These are phyloP conservation scores for Margaritispora aquatica DNA, from an alignment of 495 filamentous ascomycete genomes.

Conservation along the genomic window DNA sequence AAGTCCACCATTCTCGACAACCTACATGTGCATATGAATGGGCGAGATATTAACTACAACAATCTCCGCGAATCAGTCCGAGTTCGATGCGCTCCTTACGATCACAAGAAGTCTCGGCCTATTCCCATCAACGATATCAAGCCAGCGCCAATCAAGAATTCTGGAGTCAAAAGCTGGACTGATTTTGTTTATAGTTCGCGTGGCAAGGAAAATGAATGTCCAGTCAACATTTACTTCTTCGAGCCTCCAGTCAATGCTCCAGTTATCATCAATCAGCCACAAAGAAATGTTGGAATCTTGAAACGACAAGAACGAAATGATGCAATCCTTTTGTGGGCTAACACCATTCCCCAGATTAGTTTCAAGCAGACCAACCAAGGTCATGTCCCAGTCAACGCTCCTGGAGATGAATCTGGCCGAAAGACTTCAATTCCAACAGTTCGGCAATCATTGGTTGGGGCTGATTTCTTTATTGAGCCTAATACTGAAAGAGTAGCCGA, in stretches of 20 bases:
- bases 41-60: background rate
- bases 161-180: constrained; percentile 1
- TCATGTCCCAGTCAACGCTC: no score
- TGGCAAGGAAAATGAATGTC: background rate
- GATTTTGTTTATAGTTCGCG: background rate
- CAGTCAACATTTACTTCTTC: background rate
- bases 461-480: no score
- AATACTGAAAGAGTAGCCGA: no score
- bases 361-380: background rate
- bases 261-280: background rate
- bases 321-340: background rate
- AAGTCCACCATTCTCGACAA: constrained; percentile 21
- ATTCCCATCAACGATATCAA: background rate
- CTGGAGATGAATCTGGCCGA: no score
- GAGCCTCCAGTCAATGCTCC: background rate
- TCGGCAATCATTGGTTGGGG: no score
- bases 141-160: background rate
- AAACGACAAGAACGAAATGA: background rate
- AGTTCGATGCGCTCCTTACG: background rate
- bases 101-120: background rate
- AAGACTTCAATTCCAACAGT: no score
- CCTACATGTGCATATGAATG: background rate
- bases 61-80: constrained; percentile 11
- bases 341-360: background rate
- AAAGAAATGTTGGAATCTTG: background rate